A percentile compares a stretch with the other conserved stretches of the same genome.
Evolutionary conservation across 768 basidiomycete species (phyloP).

Genomic region (Paxillus involutus): DNA sequence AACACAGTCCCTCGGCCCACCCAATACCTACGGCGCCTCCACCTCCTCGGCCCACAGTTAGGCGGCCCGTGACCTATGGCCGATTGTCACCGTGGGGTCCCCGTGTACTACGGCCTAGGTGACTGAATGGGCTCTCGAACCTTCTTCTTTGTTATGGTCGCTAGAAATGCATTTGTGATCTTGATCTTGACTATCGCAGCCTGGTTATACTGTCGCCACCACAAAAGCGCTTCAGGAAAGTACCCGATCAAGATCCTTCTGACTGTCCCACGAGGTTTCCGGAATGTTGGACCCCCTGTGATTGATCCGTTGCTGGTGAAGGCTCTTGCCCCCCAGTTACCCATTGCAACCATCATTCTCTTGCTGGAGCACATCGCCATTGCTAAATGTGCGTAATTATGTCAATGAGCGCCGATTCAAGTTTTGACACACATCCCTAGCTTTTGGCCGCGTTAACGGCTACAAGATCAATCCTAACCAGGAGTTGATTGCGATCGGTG

Average conservation of each 20-base stretch:
- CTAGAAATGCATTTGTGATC: slow-evolving; percentile 86
- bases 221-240: slow-evolving; percentile 53
- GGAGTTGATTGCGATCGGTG: slow-evolving; percentile 96
- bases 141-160: slow-evolving; percentile 77
- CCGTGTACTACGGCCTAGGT: too few species aligned
- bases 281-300: slow-evolving; percentile 48
- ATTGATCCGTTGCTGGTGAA: slow-evolving; percentile 54
- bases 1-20: too few species aligned
- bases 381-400: slow-evolving; percentile 68
- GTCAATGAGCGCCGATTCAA: not conserved
- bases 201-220: slow-evolving; percentile 78
- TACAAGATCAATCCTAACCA: slow-evolving; percentile 96
- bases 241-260: slow-evolving; percentile 85
- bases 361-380: slow-evolving; percentile 97
- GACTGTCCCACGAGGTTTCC: slow-evolving; percentile 83
- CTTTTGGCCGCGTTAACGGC: slow-evolving; percentile 91
- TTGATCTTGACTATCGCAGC: slow-evolving; percentile 84
- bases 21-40: too few species aligned
- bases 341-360: slow-evolving; percentile 85
- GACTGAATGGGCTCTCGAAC: too few species aligned
- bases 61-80: too few species aligned
- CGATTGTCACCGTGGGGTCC: too few species aligned
- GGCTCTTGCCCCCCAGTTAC: slow-evolving; percentile 74
- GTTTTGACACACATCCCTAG: slow-evolving; percentile 39
- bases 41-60: too few species aligned